A percentile compares a stretch with the other conserved stretches of the same genome.
phyloP scores from a whole-genome alignment of 169 alveolate genomes.

The Babesia ovis region DNA sequence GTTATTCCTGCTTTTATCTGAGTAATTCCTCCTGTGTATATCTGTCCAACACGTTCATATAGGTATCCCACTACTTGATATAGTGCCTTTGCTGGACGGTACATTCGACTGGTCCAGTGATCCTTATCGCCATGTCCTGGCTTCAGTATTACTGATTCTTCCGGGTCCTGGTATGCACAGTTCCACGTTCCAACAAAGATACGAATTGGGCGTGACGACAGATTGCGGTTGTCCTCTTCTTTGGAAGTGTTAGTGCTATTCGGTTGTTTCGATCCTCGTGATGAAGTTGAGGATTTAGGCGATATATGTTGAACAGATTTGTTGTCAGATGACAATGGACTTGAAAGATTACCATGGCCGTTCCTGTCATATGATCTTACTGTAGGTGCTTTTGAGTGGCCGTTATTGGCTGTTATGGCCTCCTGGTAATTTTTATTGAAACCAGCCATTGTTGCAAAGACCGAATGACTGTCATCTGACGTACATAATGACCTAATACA shows the following conservation, averaged over 20 bases:
- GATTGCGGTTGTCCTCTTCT: constrained; percentile 43
- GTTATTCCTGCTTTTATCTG: neutral
- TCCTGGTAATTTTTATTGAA: too few relatives aligned
- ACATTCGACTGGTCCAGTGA: neutral
- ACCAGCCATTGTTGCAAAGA: neutral
- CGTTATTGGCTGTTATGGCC: too few relatives aligned
- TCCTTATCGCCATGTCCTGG: constrained; percentile 17
- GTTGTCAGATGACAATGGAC: too few relatives aligned
- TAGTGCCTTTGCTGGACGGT: constrained; percentile 16
- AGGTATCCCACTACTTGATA: constrained; percentile 20
- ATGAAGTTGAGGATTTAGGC: too few relatives aligned
- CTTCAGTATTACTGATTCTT: constrained; percentile 32
- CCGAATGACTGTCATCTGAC: neutral
- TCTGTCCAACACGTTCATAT: constrained; percentile 16
- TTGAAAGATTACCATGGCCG: too few relatives aligned
- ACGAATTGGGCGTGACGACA: constrained; percentile 50
- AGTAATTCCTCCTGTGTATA: neutral
- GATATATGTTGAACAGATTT: too few relatives aligned
- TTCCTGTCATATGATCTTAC: too few relatives aligned
- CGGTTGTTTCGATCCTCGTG: too few relatives aligned
- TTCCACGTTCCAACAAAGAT: constrained; percentile 81
- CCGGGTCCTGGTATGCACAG: constrained; percentile 68
- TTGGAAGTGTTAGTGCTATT: too few relatives aligned
- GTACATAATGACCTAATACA: too few relatives aligned
- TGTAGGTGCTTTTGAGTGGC: too few relatives aligned